phyloP scores from a whole-genome alignment of 164 flowering plant genomes.

The Umbellularia californica region DNA sequence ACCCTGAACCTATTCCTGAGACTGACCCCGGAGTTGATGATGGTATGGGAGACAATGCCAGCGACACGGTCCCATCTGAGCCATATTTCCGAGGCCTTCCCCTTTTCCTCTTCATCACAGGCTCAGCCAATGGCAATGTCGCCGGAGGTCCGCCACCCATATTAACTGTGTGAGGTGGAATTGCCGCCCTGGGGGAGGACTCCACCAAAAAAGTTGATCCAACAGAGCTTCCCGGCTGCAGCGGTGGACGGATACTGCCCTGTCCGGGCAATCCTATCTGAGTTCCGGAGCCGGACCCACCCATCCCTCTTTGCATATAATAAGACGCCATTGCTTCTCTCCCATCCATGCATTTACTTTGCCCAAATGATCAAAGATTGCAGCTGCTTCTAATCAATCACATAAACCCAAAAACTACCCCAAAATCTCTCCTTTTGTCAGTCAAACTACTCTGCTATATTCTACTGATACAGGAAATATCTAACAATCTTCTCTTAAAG shows the following conservation, averaged over 20 bases:
- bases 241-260: slow-evolving; percentile 36
- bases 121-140: slow-evolving; percentile 37
- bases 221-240: slow-evolving; percentile 40
- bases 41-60: slow-evolving; percentile 55
- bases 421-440: not conserved
- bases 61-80: slow-evolving; percentile 55
- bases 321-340: slow-evolving; percentile 75
- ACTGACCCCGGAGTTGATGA: slow-evolving; percentile 26
- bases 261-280: slow-evolving; percentile 37
- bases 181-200: slow-evolving; percentile 30
- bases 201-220: slow-evolving; percentile 49
- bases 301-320: slow-evolving; percentile 62
- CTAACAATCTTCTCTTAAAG: not conserved
- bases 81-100: slow-evolving; percentile 95
- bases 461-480: not conserved
- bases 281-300: slow-evolving; percentile 25
- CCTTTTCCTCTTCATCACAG: slow-evolving; percentile 56
- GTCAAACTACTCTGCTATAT: not conserved
- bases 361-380: not conserved
- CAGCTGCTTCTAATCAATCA: not conserved
- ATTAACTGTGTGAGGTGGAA: slow-evolving; percentile 45
- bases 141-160: slow-evolving; percentile 33
- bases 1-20: slow-evolving; percentile 15
- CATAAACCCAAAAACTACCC: not conserved
- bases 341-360: slow-evolving; percentile 88